These are phyloP conservation scores for Porpolomopsis calyptriformis DNA, from an alignment of 768 basidiomycete genomes.

Conservation along the genomic window DNA sequence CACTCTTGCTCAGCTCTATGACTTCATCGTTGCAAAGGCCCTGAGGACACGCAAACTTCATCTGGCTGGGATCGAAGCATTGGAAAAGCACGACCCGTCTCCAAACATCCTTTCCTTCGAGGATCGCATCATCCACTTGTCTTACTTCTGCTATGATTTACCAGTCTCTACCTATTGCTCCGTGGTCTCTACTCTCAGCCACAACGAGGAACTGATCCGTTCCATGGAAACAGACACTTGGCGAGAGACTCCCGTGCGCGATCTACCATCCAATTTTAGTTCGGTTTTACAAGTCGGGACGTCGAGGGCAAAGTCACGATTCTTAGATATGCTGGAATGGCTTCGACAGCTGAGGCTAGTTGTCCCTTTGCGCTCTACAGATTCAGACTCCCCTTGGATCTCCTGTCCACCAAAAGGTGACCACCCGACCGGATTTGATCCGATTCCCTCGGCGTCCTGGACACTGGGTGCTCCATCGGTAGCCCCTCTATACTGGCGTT, in stretches of 20 bases:
- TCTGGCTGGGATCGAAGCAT: conserved; percentile 36
- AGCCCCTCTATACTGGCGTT: conserved; percentile 58
- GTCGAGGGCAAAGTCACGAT: conserved; percentile 44
- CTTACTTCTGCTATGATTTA: conserved; percentile 54
- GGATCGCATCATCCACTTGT: conserved; percentile 47
- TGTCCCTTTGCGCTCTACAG: conserved; percentile 43
- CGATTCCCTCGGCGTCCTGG: conserved; percentile 34
- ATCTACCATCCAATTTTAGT: conserved; percentile 43
- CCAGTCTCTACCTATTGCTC: conserved; percentile 57
- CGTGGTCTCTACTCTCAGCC: conserved; percentile 44
- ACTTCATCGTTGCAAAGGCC: conserved; percentile 59
- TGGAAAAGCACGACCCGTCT: conserved; percentile 32
- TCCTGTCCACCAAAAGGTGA: conserved; percentile 33
- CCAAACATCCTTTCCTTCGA: conserved; percentile 39
- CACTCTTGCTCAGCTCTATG: conserved; percentile 64
- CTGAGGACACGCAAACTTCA: conserved; percentile 58
- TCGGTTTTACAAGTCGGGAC: conserved; percentile 46
- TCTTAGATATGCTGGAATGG: conserved; percentile 52
- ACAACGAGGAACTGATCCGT: conserved; percentile 46
- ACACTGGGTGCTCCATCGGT: conserved; percentile 30
- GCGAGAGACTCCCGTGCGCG: conserved; percentile 36
- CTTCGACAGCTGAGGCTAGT: conserved; percentile 49
- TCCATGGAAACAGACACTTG: conserved; percentile 42
- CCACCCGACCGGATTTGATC: conserved; percentile 38
- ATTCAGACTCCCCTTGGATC: conserved; percentile 32